A percentile compares a stretch with the other conserved stretches of the same genome.
These are phyloP conservation scores for Colletotrichum shisoi DNA, from an alignment of 2,329 filamentous ascomycete genomes.

Conservation along the genomic window DNA sequence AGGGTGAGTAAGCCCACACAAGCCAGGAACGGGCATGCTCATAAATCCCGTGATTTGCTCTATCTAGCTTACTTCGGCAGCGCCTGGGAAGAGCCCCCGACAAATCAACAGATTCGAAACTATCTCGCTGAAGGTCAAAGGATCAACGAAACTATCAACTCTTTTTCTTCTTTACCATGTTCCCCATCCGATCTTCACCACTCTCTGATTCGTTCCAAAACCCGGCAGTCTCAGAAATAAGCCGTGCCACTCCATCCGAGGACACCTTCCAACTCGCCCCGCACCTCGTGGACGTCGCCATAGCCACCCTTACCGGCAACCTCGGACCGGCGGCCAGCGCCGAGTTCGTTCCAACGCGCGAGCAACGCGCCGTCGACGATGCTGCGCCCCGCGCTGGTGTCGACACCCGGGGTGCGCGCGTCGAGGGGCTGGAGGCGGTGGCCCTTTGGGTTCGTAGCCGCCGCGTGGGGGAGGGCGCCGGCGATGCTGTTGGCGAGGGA, in stretches of 20 bases:
- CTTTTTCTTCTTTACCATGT: neutral
- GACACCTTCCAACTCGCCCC: conserved; percentile 72
- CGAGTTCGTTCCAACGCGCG: conserved; percentile 76
- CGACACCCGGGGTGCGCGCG: conserved; percentile 61
- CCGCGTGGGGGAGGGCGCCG: conserved; percentile 76
- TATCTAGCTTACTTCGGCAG: neutral
- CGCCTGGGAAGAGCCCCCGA: too few relatives aligned
- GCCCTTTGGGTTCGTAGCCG: conserved; percentile 82
- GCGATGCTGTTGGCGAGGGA: conserved; percentile 82
- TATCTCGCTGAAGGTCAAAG: neutral
- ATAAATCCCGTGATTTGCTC: neutral
- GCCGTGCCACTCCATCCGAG: conserved; percentile 70
- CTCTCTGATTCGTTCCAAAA: neutral
- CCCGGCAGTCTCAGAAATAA: conserved; percentile 55
- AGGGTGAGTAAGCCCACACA: neutral
- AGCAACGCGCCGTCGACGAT: conserved; percentile 83
- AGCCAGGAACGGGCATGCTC: neutral
- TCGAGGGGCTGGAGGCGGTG: conserved; percentile 66
- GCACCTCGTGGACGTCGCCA: conserved; percentile 69
- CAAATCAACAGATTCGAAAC: neutral
- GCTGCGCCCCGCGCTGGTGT: conserved; percentile 67
- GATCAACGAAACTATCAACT: neutral
- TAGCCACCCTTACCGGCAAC: conserved; percentile 77
- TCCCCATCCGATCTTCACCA: neutral
- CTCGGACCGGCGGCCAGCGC: conserved; percentile 74